Conservation (phyloP, 2,329 filamentous ascomycete species). For the Colletotrichum salicis region DNA sequence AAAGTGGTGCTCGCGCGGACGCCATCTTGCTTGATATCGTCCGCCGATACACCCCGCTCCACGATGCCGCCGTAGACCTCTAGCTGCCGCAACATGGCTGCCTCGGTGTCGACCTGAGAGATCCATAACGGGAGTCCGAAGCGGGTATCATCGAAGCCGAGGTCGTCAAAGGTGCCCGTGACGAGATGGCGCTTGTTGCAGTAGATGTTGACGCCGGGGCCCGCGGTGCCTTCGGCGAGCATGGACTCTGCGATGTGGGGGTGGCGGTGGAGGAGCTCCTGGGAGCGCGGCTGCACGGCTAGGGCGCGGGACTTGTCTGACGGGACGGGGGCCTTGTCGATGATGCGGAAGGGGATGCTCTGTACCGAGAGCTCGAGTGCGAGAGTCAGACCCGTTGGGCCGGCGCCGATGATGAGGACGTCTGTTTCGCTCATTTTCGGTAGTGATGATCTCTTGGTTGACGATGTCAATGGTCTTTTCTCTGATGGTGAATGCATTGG, state of each 20-base stretch:
- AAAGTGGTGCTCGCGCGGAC: slow-evolving; percentile 43
- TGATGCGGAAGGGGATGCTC: slow-evolving; percentile 48
- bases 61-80: slow-evolving; percentile 40
- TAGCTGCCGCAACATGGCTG: slow-evolving; percentile 44
- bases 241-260: slow-evolving; percentile 47
- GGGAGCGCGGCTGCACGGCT: slow-evolving; percentile 58
- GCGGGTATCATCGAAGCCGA: slow-evolving; percentile 44
- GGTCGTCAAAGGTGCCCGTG: slow-evolving; percentile 45
- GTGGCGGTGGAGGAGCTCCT: slow-evolving; percentile 62
- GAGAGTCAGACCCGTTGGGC: slow-evolving; percentile 49
- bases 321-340: slow-evolving; percentile 47
- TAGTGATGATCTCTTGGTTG: background rate
- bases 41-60: slow-evolving; percentile 45
- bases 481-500: slow-evolving; percentile 3
- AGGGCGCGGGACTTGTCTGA: slow-evolving; percentile 54
- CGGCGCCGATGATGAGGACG: slow-evolving; percentile 49
- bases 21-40: slow-evolving; percentile 43
- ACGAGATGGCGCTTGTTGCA: slow-evolving; percentile 46
- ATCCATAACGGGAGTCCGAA: slow-evolving; percentile 46
- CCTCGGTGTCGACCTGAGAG: slow-evolving; percentile 49
- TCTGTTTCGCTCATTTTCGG: slow-evolving; percentile 15
- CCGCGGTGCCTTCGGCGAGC: slow-evolving; percentile 47
- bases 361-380: slow-evolving; percentile 46
- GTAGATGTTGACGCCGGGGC: slow-evolving; percentile 51
- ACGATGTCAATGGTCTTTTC: background rate